Base-by-base conservation (phyloP, 345 rosid species). In the Microcos paniculata region DNA sequence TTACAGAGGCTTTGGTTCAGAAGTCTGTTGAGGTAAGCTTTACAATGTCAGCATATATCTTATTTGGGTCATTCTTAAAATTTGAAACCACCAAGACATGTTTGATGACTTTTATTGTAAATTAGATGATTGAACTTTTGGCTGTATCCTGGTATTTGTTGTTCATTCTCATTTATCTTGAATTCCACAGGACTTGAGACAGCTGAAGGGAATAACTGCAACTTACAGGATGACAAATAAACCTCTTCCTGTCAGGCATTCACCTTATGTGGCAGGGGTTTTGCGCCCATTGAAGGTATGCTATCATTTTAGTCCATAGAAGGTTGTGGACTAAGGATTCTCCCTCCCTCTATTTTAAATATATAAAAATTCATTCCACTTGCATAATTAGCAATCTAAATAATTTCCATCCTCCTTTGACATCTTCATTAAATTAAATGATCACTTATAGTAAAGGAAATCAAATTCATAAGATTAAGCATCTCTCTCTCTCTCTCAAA, bases 221-320 rank as follows among this genome's bases (percentile, higher is more conserved):
- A 94, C 96, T 62, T 96, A 86, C 84, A 90, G 95, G 85, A 91
- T 96, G 97, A 87, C 97, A 30, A 92, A 89, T 79, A 96, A 96
- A 77, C 99, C 97, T 77, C 91, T 90, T 82, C 99, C 98, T 59
- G 87, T 85, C 45, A 85, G 94, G 78, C 97, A 94, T 84, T 94
- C 99, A 64, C 97, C 95, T 8, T 93, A 96, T 8, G 97, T 96
- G 8, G 81, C 91, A 8, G 92, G 92, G 19, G 79, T 94, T 55
- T 73, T 94, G 82, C 97, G 91, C 70, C 98, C 94, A 24, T 72
- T 94, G 68, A 92, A 90, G 97, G 98, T 91, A 85, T 76, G 76
- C 56, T 26, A 55, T 73, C 31, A 23, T 56, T 49, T 74, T 64
- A 33, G 4, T 62, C 33, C 43, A 30, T 68, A 68, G 30, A 31